phyloP scores from a whole-genome alignment of 2,329 filamentous ascomycete genomes.

The Fusarium sp. region DNA sequence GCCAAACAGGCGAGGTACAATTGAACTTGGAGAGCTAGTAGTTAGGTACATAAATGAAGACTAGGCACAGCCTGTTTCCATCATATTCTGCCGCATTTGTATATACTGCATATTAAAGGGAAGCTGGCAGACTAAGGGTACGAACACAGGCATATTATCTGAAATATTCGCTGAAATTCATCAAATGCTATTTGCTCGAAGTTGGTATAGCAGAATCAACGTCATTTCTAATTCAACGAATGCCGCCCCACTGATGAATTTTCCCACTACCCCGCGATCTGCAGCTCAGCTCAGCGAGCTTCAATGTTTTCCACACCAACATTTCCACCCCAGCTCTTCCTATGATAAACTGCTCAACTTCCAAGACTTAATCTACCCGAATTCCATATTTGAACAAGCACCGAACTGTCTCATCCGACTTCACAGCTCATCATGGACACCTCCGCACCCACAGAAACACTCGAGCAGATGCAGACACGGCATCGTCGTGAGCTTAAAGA shows the following conservation, averaged over 20 bases:
- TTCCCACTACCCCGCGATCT: slow-evolving; percentile 32
- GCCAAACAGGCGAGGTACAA: not conserved
- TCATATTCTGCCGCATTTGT: not conserved
- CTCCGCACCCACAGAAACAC: slow-evolving; percentile 55
- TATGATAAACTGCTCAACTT: not conserved
- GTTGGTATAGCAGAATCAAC: not conserved
- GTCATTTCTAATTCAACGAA: slow-evolving; percentile 10
- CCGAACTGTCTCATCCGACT: not conserved
- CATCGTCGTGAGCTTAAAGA: slow-evolving; percentile 92
- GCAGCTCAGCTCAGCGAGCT: slow-evolving; percentile 5
- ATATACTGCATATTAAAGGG: not conserved
- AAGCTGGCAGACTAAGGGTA: not conserved
- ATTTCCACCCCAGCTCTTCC: not conserved
- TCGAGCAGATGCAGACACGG: slow-evolving; percentile 81
- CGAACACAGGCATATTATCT: not conserved
- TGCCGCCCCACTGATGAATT: slow-evolving; percentile 31
- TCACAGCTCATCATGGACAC: slow-evolving; percentile 43
- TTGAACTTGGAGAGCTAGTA: slow-evolving; percentile 2
- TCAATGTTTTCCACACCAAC: not conserved
- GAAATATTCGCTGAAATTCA: not conserved
- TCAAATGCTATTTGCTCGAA: not conserved
- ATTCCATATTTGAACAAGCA: not conserved
- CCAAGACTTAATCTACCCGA: not conserved
- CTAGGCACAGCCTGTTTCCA: slow-evolving; percentile 12
- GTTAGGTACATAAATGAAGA: slow-evolving; percentile 13